Base-by-base conservation (phyloP, 805 yeast genomes). In the Zygosaccharomyces rouxii region DNA sequence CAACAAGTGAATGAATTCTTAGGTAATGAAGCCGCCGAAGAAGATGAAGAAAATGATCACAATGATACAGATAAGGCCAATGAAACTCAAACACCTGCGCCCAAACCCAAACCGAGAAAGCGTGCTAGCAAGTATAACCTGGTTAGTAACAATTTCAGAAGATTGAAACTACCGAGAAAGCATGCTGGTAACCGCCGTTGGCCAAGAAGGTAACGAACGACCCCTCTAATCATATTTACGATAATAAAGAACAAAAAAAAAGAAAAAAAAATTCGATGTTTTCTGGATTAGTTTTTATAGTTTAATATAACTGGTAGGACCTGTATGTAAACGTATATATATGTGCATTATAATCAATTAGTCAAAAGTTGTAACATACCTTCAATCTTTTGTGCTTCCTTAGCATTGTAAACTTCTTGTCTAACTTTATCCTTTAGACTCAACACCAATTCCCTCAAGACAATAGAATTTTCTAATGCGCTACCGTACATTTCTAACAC, bases 351-450 rank as follows among this genome's bases (percentile, higher is more conserved):
- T 11, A 38, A 13, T 49, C 41, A 58, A 51, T 56, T 77, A 52
- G 89, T 83, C 59, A 92, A 74, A 57, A 94, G 69, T 68, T 89
- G 95, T 58, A 94, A 72, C 97, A 94, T 94, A 47, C 99, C 99
- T 59, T 86, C 89, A 38, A 94, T 81, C 64, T 81, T 84, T 65
- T 84, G 86, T 5, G 97, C 95, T 63, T 90, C 97, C 63, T 80
- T 80, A 38, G 96, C 86, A 61, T 85, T 83, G 48, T 76, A 77
- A 21, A 89, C 79, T 68, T 92, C 97, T 29, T 70, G 63, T 48
- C 76, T 78, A 23, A 92, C 74, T 58, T 79, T 80, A 62, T 77
- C 77, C 56, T 76, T 74, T 53, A 94, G 71, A 48, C 78, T 77
- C 43, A 73, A 69, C 41, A 89, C 69, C 45, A 88, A 73, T 57